Evolutionary conservation across 2,329 filamentous ascomycete genomes (phyloP).

Genomic region (Cladosporium sphaerospermum): DNA sequence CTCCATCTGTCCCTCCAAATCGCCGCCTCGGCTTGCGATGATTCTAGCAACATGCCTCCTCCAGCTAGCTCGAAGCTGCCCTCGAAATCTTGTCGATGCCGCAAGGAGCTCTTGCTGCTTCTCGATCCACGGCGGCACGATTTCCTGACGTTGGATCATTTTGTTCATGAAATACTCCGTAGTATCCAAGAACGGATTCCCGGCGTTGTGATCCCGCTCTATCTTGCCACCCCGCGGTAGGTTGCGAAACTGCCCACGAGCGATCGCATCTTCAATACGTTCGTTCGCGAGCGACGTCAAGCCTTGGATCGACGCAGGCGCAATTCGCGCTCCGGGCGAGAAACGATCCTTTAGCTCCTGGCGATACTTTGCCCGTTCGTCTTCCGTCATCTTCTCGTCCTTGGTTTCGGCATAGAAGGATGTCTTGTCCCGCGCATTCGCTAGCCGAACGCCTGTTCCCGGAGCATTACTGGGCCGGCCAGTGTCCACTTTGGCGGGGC

Average conservation of each 20-base stretch:
- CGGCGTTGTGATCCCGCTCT: constrained; percentile 74
- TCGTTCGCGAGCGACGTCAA: constrained; percentile 82
- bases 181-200: constrained; percentile 87
- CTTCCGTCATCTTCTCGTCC: constrained; percentile 54
- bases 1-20: constrained; percentile 64
- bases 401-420: constrained; percentile 50
- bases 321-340: constrained; percentile 61
- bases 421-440: constrained; percentile 53
- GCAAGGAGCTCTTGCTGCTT: constrained; percentile 86
- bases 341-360: constrained; percentile 78
- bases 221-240: constrained; percentile 73
- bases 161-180: constrained; percentile 98
- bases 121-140: constrained; percentile 97
- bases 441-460: constrained; percentile 46
- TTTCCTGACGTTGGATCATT: constrained; percentile 93
- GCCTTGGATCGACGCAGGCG: constrained; percentile 68
- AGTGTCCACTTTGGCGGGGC: constrained; percentile 40
- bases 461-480: constrained; percentile 32
- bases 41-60: constrained; percentile 70
- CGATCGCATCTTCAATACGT: constrained; percentile 88
- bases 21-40: constrained; percentile 72
- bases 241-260: constrained; percentile 80
- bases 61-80: constrained; percentile 75
- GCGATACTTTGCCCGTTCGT: constrained; percentile 66
- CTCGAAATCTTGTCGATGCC: constrained; percentile 63